Conservation (phyloP, 2,329 filamentous ascomycete species). For the Stagonosporopsis tanaceti region DNA sequence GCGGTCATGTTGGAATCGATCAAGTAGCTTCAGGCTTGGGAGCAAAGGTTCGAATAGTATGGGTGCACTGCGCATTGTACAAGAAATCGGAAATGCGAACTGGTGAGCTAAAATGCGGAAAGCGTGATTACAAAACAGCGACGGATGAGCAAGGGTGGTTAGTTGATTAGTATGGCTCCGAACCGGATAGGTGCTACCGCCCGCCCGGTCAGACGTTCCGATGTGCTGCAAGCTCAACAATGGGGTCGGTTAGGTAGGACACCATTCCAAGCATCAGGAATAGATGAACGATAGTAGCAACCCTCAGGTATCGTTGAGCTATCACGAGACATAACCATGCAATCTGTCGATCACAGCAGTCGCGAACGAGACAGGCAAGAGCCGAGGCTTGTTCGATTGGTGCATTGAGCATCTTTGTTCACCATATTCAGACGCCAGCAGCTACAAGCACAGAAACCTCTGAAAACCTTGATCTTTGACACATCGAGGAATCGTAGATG, state of each 20-base stretch:
- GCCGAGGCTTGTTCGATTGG: constrained; percentile 1
- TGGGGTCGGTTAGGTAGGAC: neutral
- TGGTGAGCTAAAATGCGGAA: constrained; percentile 3
- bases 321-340: neutral
- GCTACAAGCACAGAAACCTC: too few species aligned
- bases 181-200: neutral
- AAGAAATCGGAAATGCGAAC: neutral
- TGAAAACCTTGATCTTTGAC: neutral
- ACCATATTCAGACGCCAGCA: too few species aligned
- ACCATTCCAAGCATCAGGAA: neutral
- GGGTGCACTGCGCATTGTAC: constrained; percentile 11
- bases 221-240: neutral
- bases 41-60: neutral
- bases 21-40: neutral
- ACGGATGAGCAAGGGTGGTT: constrained; percentile 21
- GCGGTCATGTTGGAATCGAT: constrained; percentile 19
- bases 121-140: constrained; percentile 43
- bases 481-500: neutral
- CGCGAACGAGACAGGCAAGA: neutral
- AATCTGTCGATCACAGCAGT: neutral
- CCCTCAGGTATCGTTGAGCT: neutral
- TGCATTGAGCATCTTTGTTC: neutral
- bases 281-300: neutral
- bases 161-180: constrained; percentile 28
- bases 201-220: neutral